phyloP scores from a whole-genome alignment of 768 basidiomycete species.

The Lyophyllum atratum region DNA sequence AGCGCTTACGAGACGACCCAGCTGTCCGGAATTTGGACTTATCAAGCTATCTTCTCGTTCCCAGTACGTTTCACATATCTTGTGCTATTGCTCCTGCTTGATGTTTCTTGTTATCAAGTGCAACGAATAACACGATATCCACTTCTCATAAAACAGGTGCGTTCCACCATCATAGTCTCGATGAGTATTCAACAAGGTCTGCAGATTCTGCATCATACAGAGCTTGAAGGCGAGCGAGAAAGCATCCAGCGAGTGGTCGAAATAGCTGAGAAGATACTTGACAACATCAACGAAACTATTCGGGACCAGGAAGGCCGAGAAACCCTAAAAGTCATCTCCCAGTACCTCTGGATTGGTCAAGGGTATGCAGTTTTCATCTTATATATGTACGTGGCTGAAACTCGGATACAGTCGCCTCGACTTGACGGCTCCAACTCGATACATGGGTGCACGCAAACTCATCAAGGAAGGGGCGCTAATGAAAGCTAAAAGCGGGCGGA shows the following conservation, averaged over 20 bases:
- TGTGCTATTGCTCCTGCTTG: not conserved
- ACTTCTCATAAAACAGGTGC: conserved; percentile 77
- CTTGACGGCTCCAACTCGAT: conserved; percentile 85
- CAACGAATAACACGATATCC: conserved; percentile 96
- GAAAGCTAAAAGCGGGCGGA: conserved; percentile 86
- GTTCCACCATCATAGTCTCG: not conserved
- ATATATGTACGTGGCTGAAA: not conserved
- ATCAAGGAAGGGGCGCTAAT: conserved; percentile 75
- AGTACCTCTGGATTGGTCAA: conserved; percentile 85
- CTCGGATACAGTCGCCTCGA: conserved; percentile 56
- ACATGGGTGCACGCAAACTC: conserved; percentile 79
- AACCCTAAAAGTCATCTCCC: conserved; percentile 72
- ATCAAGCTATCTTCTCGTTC: conserved; percentile 89
- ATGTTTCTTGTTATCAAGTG: conserved; percentile 48
- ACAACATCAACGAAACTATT: conserved; percentile 86
- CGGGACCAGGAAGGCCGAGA: conserved; percentile 81
- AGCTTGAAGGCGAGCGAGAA: conserved; percentile 59
- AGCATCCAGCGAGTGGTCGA: conserved; percentile 56
- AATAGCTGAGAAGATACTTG: conserved; percentile 72
- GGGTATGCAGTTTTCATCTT: conserved; percentile 47
- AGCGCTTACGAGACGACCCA: conserved; percentile 80
- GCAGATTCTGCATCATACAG: conserved; percentile 81
- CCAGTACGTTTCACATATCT: conserved; percentile 56
- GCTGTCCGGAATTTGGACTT: conserved; percentile 80
- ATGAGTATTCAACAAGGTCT: not conserved